These are phyloP conservation scores for Penicillium waksmanii DNA, from an alignment of 495 filamentous ascomycete genomes.

Conservation along the genomic window DNA sequence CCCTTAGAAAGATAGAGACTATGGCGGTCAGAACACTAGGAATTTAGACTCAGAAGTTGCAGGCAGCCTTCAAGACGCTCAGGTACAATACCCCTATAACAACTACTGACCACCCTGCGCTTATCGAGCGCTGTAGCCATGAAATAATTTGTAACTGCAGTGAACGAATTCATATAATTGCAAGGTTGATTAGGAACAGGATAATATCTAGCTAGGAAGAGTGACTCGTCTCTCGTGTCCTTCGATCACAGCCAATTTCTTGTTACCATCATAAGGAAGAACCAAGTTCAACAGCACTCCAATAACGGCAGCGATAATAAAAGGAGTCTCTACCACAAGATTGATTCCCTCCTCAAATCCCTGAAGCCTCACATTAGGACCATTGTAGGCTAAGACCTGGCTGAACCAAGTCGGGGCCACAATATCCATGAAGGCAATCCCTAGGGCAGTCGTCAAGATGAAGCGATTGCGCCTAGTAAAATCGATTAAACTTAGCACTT, in stretches of 20 bases:
- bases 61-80: too few relatives aligned
- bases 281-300: conserved; percentile 69
- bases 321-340: conserved; percentile 71
- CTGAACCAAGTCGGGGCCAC: conserved; percentile 72
- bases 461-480: conserved; percentile 83
- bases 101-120: too few relatives aligned
- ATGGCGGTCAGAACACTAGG: too few relatives aligned
- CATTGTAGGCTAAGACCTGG: conserved; percentile 68
- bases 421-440: conserved; percentile 76
- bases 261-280: conserved; percentile 36
- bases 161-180: too few relatives aligned
- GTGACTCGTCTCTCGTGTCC: conserved; percentile 5
- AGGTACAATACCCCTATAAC: too few relatives aligned
- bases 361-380: conserved; percentile 64
- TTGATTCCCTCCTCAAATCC: conserved; percentile 80
- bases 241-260: conserved; percentile 9
- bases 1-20: too few relatives aligned
- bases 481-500: conserved; percentile 71
- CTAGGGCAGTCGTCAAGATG: conserved; percentile 73
- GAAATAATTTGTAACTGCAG: too few relatives aligned
- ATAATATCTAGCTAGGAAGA: conserved; percentile 11
- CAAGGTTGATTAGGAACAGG: not conserved
- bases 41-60: too few relatives aligned
- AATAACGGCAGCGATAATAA: conserved; percentile 65
- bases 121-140: too few relatives aligned